Conservation (phyloP, 495 filamentous ascomycete species). For the Penicillium samsonianum region DNA sequence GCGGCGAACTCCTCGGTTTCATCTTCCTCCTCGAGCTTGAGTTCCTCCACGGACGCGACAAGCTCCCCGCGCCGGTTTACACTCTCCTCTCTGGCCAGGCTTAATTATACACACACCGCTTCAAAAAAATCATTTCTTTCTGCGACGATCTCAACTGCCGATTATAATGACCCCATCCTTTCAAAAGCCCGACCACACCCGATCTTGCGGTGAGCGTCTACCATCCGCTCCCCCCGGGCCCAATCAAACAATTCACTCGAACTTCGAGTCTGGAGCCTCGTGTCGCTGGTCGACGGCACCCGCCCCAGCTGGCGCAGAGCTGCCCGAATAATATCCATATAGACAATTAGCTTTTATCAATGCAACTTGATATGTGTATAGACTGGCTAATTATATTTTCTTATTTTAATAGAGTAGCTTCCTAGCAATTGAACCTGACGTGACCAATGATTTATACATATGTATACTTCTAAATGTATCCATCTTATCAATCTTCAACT, state of each 20-base stretch:
- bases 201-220: conserved; percentile 11
- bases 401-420: background rate
- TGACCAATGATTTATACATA: background rate
- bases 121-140: conserved; percentile 18
- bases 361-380: conserved; percentile 12
- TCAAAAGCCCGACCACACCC: conserved; percentile 9
- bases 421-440: background rate
- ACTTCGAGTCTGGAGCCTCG: conserved; percentile 2
- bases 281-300: conserved; percentile 13
- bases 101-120: conserved; percentile 14
- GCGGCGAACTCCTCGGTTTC: conserved; percentile 82
- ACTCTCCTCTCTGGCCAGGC: conserved; percentile 73
- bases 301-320: conserved; percentile 8
- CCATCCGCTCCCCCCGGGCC: background rate
- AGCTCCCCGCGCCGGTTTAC: conserved; percentile 81
- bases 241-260: conserved; percentile 2
- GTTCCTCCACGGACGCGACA: conserved; percentile 87
- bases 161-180: conserved; percentile 11
- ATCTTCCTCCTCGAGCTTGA: conserved; percentile 96
- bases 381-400: background rate
- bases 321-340: conserved; percentile 14
- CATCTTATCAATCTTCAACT: background rate
- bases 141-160: conserved; percentile 10
- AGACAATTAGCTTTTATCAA: conserved; percentile 16
- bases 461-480: background rate